phyloP scores from a whole-genome alignment of 108 stramenopile species.

The Fragilaria crotonensis region DNA sequence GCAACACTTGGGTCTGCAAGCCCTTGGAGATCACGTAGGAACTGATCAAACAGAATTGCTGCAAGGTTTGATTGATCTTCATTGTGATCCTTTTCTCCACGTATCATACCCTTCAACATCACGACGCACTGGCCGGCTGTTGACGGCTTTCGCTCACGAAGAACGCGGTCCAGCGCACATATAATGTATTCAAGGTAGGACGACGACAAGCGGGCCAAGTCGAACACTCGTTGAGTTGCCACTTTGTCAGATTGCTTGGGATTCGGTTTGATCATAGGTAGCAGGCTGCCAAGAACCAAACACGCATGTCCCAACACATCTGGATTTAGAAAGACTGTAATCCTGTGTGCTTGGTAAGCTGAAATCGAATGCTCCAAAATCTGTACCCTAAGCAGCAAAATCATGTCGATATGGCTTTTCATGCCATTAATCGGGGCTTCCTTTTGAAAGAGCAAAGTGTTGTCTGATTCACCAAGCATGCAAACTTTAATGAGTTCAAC shows the following conservation, averaged over 20 bases:
- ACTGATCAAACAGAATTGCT: not conserved
- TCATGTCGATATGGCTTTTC: conserved; percentile 1
- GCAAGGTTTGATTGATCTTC: not conserved
- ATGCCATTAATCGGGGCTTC: not conserved
- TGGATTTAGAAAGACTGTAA: no score
- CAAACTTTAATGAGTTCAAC: not conserved
- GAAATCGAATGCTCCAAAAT: not conserved
- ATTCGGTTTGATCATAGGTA: no score
- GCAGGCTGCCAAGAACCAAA: no score
- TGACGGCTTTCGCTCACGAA: not conserved
- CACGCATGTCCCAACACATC: no score
- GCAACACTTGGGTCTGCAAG: not conserved
- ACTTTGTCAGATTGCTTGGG: no score
- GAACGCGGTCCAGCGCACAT: not conserved
- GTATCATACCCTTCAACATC: no score
- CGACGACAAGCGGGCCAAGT: not conserved
- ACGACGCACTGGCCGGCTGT: no score
- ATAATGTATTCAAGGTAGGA: not conserved
- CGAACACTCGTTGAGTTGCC: no score
- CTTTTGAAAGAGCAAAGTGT: not conserved
- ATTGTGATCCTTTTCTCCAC: no score
- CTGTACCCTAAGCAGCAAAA: not conserved
- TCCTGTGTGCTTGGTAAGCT: not conserved
- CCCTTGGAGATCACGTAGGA: not conserved
- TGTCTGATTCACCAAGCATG: not conserved